Evolutionary conservation across 2,329 filamentous ascomycete genomes (phyloP), one percentile per base, ranked within the genome.

Genomic region (Tolypocladium album): DNA sequence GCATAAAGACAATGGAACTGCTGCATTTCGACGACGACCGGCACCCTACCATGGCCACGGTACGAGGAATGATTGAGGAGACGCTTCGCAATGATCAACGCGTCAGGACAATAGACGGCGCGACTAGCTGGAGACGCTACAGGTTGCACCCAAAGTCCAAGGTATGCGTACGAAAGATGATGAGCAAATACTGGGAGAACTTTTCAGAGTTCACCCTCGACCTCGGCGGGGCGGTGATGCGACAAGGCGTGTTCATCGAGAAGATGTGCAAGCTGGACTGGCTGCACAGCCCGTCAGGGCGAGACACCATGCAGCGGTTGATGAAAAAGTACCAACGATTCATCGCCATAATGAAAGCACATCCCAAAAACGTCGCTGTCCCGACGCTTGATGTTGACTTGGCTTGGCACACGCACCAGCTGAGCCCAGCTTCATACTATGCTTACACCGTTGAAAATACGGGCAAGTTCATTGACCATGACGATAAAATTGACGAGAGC

Each of bases 371-470:
- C 4, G 74, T 82, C 17, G 82, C 78, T 0, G 88, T 92, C 0
- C 88, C 88, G 0, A 92, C 88, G 0, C 76, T 91, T 0, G 89
- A 92, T 63, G 79, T 92, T 6, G 88, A 92, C 67, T 75, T 92
- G 0, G 88, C 83, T 0, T 92, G 88, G 88, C 90, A 95, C 69
- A 93, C 89, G 0, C 89, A 93, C 67, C 88, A 93, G 69, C 82
- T 93, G 3, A 82, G 76, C 11, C 87, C 89, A 0, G 67, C 69
- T 2, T 67, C 75, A 4, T 94, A 94, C 73, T 87, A 84, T 66
- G 61, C 69, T 3, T 87, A 82, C 68, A 87, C 82, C 1, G 68
- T 79, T 1, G 59, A 57, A 0, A 70, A 71, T 27, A 80, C 79
- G 0, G 62, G 61, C 1, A 83, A 80, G 56, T 90, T 91, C 67